A percentile compares a stretch with the other conserved stretches of the same genome.
These are phyloP conservation scores for Fusarium verrucosum DNA, from an alignment of 2,329 filamentous ascomycete genomes.

Conservation along the genomic window DNA sequence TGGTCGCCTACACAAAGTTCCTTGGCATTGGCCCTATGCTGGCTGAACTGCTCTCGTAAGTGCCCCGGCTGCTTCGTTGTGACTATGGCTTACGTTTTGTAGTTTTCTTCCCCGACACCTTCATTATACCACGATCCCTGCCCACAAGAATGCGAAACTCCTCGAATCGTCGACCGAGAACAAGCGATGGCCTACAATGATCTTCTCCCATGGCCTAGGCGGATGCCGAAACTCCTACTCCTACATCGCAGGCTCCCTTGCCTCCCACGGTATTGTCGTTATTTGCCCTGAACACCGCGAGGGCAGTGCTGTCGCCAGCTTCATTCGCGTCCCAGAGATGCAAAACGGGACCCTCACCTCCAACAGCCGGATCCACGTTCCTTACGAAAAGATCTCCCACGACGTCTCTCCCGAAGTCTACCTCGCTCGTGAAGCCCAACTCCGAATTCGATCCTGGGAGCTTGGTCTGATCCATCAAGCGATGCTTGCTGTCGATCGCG, in stretches of 20 bases:
- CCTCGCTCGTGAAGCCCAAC: slow-evolving; percentile 72
- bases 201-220: slow-evolving; percentile 88
- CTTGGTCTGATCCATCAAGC: slow-evolving; percentile 75
- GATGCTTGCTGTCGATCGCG: slow-evolving; percentile 71
- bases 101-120: slow-evolving; percentile 76
- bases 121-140: slow-evolving; percentile 77
- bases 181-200: slow-evolving; percentile 78
- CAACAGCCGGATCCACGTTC: slow-evolving; percentile 48
- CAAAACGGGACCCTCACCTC: slow-evolving; percentile 47
- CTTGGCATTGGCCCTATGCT: slow-evolving; percentile 70
- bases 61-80: slow-evolving; percentile 2
- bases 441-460: slow-evolving; percentile 82
- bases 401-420: slow-evolving; percentile 72
- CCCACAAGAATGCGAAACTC: slow-evolving; percentile 74
- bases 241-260: slow-evolving; percentile 80
- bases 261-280: slow-evolving; percentile 83
- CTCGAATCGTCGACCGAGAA: slow-evolving; percentile 58
- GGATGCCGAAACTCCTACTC: slow-evolving; percentile 86
- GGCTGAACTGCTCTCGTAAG: slow-evolving; percentile 69
- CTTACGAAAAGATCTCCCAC: slow-evolving; percentile 68
- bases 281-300: slow-evolving; percentile 86
- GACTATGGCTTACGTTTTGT: slow-evolving; percentile 1
- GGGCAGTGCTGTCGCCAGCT: slow-evolving; percentile 78
- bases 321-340: slow-evolving; percentile 70
- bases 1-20: slow-evolving; percentile 80